These are phyloP conservation scores for Phytophthora sansomeana DNA, from an alignment of 352 stramenopile genomes.

Conservation along the genomic window DNA sequence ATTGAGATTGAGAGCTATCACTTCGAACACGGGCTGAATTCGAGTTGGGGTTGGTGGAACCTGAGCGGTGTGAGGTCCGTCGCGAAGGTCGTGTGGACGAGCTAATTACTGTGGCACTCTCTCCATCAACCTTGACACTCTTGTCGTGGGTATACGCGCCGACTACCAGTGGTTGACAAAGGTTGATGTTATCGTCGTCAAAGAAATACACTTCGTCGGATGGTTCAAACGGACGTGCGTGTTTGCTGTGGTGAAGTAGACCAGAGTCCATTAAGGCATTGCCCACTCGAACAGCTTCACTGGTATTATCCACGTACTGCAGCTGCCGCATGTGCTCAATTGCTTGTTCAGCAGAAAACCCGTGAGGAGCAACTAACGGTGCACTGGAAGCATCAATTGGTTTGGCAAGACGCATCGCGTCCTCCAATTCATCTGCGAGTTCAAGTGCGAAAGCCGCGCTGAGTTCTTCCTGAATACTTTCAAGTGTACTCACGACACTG, in stretches of 20 bases:
- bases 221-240: conserved; percentile 51
- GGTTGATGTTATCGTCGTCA: conserved; percentile 59
- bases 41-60: conserved; percentile 46
- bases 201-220: conserved; percentile 54
- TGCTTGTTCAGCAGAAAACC: conserved; percentile 49
- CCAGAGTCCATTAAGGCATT: conserved; percentile 74
- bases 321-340: conserved; percentile 50
- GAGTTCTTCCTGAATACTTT: conserved; percentile 59
- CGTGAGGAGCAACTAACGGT: conserved; percentile 33
- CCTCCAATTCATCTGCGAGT: conserved; percentile 49
- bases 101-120: conserved; percentile 31
- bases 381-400: conserved; percentile 43
- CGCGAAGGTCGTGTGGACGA: conserved; percentile 26
- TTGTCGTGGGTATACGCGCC: conserved; percentile 32
- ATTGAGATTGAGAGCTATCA: conserved; percentile 46
- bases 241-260: conserved; percentile 62
- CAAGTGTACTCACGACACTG: conserved; percentile 51
- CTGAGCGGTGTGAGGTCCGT: conserved; percentile 45
- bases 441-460: conserved; percentile 50
- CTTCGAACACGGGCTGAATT: conserved; percentile 33
- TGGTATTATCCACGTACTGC: conserved; percentile 49
- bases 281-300: conserved; percentile 63
- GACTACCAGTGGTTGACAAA: conserved; percentile 52
- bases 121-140: conserved; percentile 7
- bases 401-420: conserved; percentile 38